phyloP scores from a whole-genome alignment of 2,329 filamentous ascomycete genomes.

The Ascochyta clinopodiicola region DNA sequence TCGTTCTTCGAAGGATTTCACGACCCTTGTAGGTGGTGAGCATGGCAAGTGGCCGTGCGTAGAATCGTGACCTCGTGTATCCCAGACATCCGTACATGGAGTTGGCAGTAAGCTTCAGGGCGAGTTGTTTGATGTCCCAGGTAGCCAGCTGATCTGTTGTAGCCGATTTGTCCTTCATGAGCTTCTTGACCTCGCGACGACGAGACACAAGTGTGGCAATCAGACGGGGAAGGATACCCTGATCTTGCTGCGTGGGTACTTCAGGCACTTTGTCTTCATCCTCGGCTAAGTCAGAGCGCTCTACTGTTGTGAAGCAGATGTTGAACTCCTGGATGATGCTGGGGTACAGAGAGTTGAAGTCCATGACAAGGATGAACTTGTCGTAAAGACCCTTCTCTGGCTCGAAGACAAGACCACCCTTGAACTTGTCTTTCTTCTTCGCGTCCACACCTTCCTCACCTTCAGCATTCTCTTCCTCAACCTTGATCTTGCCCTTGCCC shows the following conservation, averaged over 20 bases:
- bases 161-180: constrained; percentile 94
- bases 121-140: constrained; percentile 98
- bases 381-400: constrained; percentile 97
- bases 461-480: constrained; percentile 75
- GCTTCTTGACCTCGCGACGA: constrained; percentile 87
- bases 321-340: constrained; percentile 99
- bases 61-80: constrained; percentile 96
- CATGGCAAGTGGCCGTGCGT: constrained; percentile 91
- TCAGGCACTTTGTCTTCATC: constrained; percentile 90
- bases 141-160: constrained; percentile 86
- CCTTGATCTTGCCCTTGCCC: constrained; percentile 75
- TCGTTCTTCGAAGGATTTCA: constrained; percentile 95
- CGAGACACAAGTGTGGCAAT: constrained; percentile 91
- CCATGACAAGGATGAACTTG: constrained; percentile 98
- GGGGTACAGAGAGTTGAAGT: constrained; percentile 98
- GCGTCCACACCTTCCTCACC: constrained; percentile 70
- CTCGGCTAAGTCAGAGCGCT: constrained; percentile 73
- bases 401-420: constrained; percentile 97
- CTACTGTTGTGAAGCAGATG: constrained; percentile 98
- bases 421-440: constrained; percentile 99
- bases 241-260: constrained; percentile 77
- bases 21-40: constrained; percentile 97
- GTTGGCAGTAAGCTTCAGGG: constrained; percentile 95
- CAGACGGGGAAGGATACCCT: constrained; percentile 86
- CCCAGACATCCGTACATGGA: constrained; percentile 99